phyloP scores from a whole-genome alignment of 2,329 filamentous ascomycete species.

The Diaporthe vaccinii region DNA sequence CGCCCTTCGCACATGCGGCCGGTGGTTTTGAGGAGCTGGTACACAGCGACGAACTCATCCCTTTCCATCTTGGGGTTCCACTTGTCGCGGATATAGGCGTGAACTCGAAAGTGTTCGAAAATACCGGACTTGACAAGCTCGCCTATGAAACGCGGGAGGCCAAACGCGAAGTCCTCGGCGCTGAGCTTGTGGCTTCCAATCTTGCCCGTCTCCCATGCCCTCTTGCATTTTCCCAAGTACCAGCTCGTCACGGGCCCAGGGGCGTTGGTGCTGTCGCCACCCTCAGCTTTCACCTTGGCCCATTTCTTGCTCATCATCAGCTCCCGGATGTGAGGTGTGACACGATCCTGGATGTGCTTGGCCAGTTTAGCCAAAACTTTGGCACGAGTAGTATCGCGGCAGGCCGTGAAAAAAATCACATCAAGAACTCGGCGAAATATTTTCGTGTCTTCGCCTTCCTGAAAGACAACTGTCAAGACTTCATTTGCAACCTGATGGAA shows the following conservation, averaged over 20 bases:
- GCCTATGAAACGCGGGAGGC: slow-evolving; percentile 18
- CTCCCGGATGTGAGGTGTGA: background rate
- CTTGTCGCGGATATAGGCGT: background rate
- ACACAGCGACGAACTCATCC: slow-evolving; percentile 12
- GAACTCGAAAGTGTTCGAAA: background rate
- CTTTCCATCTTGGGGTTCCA: background rate
- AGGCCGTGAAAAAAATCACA: background rate
- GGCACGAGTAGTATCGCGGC: too few species aligned
- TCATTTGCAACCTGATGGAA: background rate
- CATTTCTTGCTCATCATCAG: background rate
- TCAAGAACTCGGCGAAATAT: background rate
- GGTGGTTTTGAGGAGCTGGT: slow-evolving; percentile 4
- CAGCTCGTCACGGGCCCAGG: background rate
- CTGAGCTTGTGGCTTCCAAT: background rate
- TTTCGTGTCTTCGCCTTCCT: background rate
- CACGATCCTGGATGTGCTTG: background rate
- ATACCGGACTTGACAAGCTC: slow-evolving; percentile 2
- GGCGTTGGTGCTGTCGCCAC: too few species aligned
- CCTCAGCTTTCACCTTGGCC: background rate
- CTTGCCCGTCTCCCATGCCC: background rate
- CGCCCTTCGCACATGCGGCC: background rate
- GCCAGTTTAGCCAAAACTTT: background rate
- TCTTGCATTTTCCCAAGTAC: background rate
- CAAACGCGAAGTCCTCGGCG: slow-evolving; percentile 13
- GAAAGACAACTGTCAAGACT: background rate